Conservation (phyloP, 345 rosid species). For the Combretum micranthum region DNA sequence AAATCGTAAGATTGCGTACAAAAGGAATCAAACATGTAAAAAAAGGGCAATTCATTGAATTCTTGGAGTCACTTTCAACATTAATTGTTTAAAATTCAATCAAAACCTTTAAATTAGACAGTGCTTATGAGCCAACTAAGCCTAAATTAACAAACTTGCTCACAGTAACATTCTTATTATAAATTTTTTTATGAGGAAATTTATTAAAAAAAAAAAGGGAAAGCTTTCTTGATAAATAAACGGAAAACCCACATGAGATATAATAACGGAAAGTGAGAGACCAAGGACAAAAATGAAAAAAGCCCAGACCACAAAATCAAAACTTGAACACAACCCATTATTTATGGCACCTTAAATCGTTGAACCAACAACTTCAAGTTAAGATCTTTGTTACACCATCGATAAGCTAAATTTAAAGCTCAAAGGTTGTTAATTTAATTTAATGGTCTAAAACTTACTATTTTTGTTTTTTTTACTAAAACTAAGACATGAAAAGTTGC, state of each 20-base stretch:
- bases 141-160: too few relatives aligned
- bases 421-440: too few relatives aligned
- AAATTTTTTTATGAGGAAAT: neutral
- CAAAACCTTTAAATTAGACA: too few relatives aligned
- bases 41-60: constrained; percentile 8
- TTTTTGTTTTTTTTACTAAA: too few relatives aligned
- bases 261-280: neutral
- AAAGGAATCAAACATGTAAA: constrained; percentile 4
- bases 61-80: constrained; percentile 5
- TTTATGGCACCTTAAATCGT: too few relatives aligned
- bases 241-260: neutral
- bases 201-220: neutral
- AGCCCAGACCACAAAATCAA: constrained; percentile 18
- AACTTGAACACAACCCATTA: constrained; percentile 7
- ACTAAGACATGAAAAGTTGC: too few relatives aligned
- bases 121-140: too few relatives aligned
- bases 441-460: too few relatives aligned
- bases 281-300: neutral
- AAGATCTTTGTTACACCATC: too few relatives aligned
- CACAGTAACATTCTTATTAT: constrained; percentile 7
- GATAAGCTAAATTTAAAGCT: too few relatives aligned
- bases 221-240: neutral
- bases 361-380: too few relatives aligned
- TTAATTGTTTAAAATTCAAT: too few relatives aligned
- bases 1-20: constrained; percentile 16